These are phyloP conservation scores for Phycomyces nitens DNA, from an alignment of 192 early-diverging fungal species.

Conservation along the genomic window DNA sequence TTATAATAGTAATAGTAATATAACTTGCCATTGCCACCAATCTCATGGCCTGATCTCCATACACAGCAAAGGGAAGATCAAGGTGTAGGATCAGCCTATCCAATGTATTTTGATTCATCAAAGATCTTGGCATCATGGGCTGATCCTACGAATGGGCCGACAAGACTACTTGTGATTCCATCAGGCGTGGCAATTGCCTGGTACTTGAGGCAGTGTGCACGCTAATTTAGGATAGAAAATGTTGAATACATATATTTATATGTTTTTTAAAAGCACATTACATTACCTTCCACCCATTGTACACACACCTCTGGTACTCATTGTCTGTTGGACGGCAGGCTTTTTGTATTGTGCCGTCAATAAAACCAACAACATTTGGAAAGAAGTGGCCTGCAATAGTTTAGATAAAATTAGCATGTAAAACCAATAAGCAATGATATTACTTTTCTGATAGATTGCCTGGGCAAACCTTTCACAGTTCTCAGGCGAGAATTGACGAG, in stretches of 20 bases:
- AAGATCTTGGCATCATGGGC: background rate
- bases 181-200: background rate
- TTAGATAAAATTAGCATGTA: no score
- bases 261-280: no score
- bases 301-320: background rate
- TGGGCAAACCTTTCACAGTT: background rate
- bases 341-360: background rate
- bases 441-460: background rate
- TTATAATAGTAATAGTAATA: no score
- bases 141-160: background rate
- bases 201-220: background rate
- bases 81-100: background rate
- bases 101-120: background rate
- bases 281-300: constrained; percentile 5
- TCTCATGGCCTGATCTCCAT: no score
- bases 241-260: no score
- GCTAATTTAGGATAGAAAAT: no score
- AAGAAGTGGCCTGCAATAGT: background rate
- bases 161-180: background rate
- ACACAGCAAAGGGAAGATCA: no score
- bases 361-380: background rate
- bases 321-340: background rate
- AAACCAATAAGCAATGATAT: no score
- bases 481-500: background rate
- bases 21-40: no score